Evolutionary conservation across 139 green algal genomes (phyloP), one percentile per base, ranked within the genome.

Genomic region (Nannochloris sp.): DNA sequence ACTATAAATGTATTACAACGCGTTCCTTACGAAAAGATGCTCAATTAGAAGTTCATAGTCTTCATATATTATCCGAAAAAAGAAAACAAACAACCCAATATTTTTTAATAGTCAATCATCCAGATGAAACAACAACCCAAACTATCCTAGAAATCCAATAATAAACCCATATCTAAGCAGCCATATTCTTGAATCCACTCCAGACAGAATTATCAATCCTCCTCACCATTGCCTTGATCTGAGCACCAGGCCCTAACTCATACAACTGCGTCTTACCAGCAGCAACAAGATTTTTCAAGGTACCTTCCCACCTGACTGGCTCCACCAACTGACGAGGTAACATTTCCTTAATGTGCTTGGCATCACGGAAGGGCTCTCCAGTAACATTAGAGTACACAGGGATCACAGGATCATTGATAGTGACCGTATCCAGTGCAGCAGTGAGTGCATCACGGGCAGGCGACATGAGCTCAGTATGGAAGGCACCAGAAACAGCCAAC

Each of bases 221-320:
- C 74, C 90, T 87, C 45, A 91, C 72, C 92, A 97, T 97, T 34
- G 89, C 85, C 78, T 96, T 97, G 79, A 97, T 89, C 78, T 97
- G 92, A 47, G 81, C 67, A 13, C 87, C 87, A 0, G 92, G 92
- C 0, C 92, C 92, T 39, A 95, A 65, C 79, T 97, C 92, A 61
- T 78, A 86, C 71, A 96, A 64, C 66, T 86, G 44, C 14, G 44
- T 83, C 73, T 90, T 89, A 55, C 75, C 70, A 33, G 65, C 60
- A 14, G 29, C 56, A 64, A 88, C 47, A 54, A 91, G 67, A 13
- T 47, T 70, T 13, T 61, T 72, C 3, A 89, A 32, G 12, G 70
- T 83, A 2, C 42, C 32, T 47, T 89, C 84, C 82, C 84, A 92
- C 44, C 70, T 68, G 54, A 96, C 90, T 3, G 91, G 85, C 79